phyloP scores from a whole-genome alignment of 2,329 filamentous ascomycete species.

The Didymosphaeria variabile region DNA sequence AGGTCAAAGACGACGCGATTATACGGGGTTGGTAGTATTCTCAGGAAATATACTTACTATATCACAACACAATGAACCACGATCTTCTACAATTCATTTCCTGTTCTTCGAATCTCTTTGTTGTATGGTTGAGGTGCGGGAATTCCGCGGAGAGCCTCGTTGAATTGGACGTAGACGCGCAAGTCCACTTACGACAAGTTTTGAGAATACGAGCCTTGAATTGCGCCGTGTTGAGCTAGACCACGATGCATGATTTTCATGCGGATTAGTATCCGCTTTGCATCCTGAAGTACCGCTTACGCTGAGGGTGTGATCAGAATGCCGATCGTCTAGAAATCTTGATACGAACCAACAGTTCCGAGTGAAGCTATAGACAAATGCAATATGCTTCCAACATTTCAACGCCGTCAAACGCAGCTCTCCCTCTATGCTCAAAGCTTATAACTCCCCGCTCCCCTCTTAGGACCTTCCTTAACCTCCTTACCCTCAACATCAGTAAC shows the following conservation, averaged over 20 bases:
- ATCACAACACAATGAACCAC: neutral
- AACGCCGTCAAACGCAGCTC: neutral
- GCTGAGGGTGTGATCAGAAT: too few relatives aligned
- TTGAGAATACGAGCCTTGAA: too few relatives aligned
- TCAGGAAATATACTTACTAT: neutral
- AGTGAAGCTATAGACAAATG: neutral
- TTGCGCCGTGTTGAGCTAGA: too few relatives aligned
- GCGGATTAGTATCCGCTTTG: too few relatives aligned
- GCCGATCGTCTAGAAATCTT: too few relatives aligned
- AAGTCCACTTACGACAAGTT: too few relatives aligned
- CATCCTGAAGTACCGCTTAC: too few relatives aligned
- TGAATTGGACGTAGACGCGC: too few relatives aligned
- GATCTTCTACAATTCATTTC: neutral
- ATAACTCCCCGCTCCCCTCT: constrained; percentile 42
- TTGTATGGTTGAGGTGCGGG: neutral
- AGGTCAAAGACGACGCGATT: too few relatives aligned
- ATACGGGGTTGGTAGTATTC: too few relatives aligned
- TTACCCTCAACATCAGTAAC: constrained; percentile 85
- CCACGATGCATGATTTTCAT: too few relatives aligned
- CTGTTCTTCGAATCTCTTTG: neutral
- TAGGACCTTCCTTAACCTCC: constrained; percentile 61
- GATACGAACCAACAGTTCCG: neutral
- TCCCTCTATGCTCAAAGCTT: constrained; percentile 35
- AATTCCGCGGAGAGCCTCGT: neutral
- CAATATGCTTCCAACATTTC: neutral